A percentile compares a stretch with the other conserved stretches of the same genome.
Conservation (phyloP, 148 eudicot species). For the Nepenthes gracilis region DNA sequence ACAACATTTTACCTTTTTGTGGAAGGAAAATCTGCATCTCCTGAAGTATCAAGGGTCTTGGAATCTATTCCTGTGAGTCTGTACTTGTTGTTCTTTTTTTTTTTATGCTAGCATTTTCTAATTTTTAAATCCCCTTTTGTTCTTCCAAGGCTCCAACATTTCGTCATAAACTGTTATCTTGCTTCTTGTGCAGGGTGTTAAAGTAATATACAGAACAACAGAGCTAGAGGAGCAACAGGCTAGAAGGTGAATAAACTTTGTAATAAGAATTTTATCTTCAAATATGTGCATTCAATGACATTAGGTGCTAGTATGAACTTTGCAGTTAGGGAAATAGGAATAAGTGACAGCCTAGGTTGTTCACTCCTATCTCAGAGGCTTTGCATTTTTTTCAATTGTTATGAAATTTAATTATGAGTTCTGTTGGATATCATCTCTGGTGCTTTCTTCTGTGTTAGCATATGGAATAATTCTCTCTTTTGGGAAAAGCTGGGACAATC, state of each 20-base stretch:
- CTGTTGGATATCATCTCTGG: no score
- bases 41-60: constrained; percentile 67
- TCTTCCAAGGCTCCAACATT: background rate
- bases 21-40: constrained; percentile 88
- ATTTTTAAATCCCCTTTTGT: constrained; percentile 1
- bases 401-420: no score
- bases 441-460: no score
- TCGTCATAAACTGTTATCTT: background rate
- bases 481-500: no score
- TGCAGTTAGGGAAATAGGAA: no score
- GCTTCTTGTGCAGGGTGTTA: constrained; percentile 52
- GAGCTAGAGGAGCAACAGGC: constrained; percentile 86
- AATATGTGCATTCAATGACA: no score
- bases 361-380: no score
- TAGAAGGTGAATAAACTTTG: constrained; percentile 31
- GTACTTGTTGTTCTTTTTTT: background rate
- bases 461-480: no score
- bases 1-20: constrained; percentile 76
- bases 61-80: constrained; percentile 79
- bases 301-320: no score
- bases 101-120: background rate
- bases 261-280: background rate
- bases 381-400: no score
- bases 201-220: constrained; percentile 72
- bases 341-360: no score